Evolutionary conservation across 768 basidiomycete genomes (phyloP), one percentile per base, ranked within the genome.

Genomic region (Termitomyces sp.): DNA sequence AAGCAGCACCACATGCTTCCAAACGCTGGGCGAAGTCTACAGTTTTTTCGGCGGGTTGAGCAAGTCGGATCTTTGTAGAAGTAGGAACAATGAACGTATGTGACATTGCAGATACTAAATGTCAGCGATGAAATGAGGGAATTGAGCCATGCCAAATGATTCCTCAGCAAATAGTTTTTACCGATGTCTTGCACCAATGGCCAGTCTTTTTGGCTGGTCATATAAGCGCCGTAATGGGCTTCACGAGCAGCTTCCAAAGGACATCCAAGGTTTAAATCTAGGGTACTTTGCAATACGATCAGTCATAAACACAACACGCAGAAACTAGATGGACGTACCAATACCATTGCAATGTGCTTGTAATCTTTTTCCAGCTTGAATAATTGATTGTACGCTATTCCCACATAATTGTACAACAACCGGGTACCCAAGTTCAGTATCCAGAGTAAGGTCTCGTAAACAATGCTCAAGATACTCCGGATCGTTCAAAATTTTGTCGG

Each of bases 241-340:
- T 85, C 79, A 38, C 76, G 74, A 12, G 89, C 88, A 26, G 78
- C 75, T 52, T 85, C 81, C 62, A 88, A 88, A 23, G 90, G 90
- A 66, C 90, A 92, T 15, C 90, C 90, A 11, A 91, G 78, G 67
- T 92, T 92, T 52, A 91, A 66, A 72, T 91, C 90, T 92, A 57
- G 45, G 40, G 21, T 37, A 43, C 58, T 66, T 67, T 53, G 48
- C 21, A 46, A 49, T 50, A 51, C 19, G 35, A 43, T 63, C 46
- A 57, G 46, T 17, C 23, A 46, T 38, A 23, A 28, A 21, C 12
- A 1, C 26, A 40, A 6, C 9, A 37, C 43, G 37, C 30, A 44
- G 55, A 33, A 9, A 17, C 37, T 40, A 60, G 31, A 11, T 40
- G 31, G 50, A 60, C 75, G 52, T 67, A 88, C 89, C 89, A 68